A percentile compares a stretch with the other conserved stretches of the same genome.
Evolutionary conservation across 1,139 yeast species (phyloP).

Genomic region (Petasospora fabianii): DNA sequence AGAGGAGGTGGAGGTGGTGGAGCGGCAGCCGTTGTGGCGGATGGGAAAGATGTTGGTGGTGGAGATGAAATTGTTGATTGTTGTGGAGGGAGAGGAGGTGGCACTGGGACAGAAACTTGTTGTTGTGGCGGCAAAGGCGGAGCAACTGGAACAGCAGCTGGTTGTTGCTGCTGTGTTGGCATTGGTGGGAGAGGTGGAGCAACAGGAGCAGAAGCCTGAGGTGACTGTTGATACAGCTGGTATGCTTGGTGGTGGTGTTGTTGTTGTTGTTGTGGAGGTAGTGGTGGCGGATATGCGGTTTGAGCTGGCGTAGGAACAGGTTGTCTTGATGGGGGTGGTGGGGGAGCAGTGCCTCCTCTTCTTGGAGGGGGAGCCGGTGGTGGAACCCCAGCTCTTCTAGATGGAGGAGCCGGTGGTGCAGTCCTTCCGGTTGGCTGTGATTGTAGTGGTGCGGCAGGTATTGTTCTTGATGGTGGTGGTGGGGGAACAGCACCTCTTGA

Average conservation of each 20-base stretch:
- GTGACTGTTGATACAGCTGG: conserved; percentile 14
- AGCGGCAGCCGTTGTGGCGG: conserved; percentile 7
- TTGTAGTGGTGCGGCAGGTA: conserved; percentile 24
- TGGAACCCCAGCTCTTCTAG: conserved; percentile 25
- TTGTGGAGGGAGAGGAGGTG: conserved; percentile 11
- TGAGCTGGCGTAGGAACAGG: conserved; percentile 23
- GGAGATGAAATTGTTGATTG: conserved; percentile 10
- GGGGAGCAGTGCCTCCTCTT: conserved; percentile 29
- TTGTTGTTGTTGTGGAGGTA: conserved; percentile 22
- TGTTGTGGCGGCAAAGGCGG: conserved; percentile 16
- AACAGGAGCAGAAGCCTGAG: conserved; percentile 8
- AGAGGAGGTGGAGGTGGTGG: conserved; percentile 24
- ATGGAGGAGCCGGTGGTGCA: conserved; percentile 29
- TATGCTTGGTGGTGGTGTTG: conserved; percentile 6
- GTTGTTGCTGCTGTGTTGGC: conserved; percentile 5
- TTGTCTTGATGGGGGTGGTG: conserved; percentile 27
- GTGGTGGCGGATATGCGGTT: conserved; percentile 7
- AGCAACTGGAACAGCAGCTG: conserved; percentile 14
- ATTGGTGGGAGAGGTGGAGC: conserved; percentile 6
- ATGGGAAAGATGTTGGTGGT: conserved; percentile 13
- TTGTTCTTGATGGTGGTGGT: conserved; percentile 25
- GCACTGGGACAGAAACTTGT: conserved; percentile 6
- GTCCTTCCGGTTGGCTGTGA: conserved; percentile 27
- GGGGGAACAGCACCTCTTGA: conserved; percentile 25
- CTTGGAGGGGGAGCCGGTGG: conserved; percentile 40